These are phyloP conservation scores for Pseudopithomyces chartarum DNA, from an alignment of 2,329 filamentous ascomycete genomes.

Conservation along the genomic window DNA sequence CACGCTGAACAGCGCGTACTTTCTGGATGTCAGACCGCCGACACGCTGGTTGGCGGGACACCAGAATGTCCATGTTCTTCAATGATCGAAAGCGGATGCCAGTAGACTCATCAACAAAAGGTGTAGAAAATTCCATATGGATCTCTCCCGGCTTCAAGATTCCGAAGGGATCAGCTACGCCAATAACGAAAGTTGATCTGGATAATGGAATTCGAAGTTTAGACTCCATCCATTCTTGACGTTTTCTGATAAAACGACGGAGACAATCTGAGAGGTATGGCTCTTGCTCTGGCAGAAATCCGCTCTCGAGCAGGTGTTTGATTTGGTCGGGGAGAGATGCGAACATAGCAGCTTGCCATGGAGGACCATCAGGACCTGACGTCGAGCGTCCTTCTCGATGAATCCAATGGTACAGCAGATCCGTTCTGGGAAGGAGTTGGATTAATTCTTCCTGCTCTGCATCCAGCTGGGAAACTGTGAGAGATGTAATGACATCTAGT, in stretches of 20 bases:
- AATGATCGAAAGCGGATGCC: conserved; percentile 61
- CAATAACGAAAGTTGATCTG: conserved; percentile 66
- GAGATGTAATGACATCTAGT: conserved; percentile 50
- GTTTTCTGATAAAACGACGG: conserved; percentile 54
- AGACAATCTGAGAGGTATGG: conserved; percentile 57
- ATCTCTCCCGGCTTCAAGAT: conserved; percentile 68
- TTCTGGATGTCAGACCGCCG: conserved; percentile 75
- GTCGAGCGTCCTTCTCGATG: conserved; percentile 38
- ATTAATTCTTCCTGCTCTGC: conserved; percentile 60
- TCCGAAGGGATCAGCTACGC: conserved; percentile 70
- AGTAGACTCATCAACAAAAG: conserved; percentile 61
- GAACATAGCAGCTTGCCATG: conserved; percentile 35
- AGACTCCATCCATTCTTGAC: conserved; percentile 59
- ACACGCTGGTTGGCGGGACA: conserved; percentile 72
- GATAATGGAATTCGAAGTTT: conserved; percentile 66
- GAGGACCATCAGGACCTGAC: conserved; percentile 19
- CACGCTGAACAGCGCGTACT: conserved; percentile 55
- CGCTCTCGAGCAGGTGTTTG: conserved; percentile 47
- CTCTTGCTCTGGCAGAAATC: conserved; percentile 60
- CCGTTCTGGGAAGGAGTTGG: conserved; percentile 56
- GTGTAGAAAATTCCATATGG: conserved; percentile 67
- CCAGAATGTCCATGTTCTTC: conserved; percentile 64
- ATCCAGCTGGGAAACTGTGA: conserved; percentile 58
- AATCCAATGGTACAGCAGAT: conserved; percentile 57
- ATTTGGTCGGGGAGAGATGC: conserved; percentile 28